Conservation (phyloP, 2,329 filamentous ascomycete genomes). For the Trichoderma lentiforme region DNA sequence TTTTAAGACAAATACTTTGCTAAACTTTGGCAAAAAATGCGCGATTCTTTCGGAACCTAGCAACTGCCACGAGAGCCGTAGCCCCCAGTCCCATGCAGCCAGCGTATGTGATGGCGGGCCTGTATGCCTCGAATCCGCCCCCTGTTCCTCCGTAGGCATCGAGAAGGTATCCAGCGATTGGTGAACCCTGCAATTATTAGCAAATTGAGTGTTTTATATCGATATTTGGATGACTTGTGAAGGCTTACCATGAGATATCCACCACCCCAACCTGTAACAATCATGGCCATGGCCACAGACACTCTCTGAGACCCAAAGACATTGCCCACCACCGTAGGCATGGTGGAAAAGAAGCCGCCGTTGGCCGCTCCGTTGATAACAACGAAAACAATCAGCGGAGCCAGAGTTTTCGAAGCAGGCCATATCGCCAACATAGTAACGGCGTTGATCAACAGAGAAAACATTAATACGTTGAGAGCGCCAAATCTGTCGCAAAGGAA, state of each 20-base stretch:
- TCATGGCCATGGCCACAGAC: constrained; percentile 56
- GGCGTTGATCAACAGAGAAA: constrained; percentile 47
- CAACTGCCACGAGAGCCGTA: constrained; percentile 38
- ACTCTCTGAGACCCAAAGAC: constrained; percentile 53
- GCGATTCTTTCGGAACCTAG: constrained; percentile 42
- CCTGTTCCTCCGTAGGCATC: constrained; percentile 49
- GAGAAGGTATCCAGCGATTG: constrained; percentile 57
- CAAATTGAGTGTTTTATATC: background rate
- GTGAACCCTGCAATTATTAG: constrained; percentile 40
- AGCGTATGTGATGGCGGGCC: constrained; percentile 58
- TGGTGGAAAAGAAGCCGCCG: constrained; percentile 58
- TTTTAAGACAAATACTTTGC: background rate
- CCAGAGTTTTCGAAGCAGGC: constrained; percentile 52
- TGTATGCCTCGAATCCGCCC: constrained; percentile 47
- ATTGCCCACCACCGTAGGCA: constrained; percentile 57
- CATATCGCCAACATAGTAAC: constrained; percentile 57
- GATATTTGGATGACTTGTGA: background rate
- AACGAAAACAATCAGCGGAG: constrained; percentile 51
- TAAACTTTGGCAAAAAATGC: constrained; percentile 31
- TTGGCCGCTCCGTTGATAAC: constrained; percentile 57
- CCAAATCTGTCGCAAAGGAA: constrained; percentile 50
- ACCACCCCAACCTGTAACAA: constrained; percentile 55
- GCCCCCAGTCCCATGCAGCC: constrained; percentile 48
- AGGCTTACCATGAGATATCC: constrained; percentile 54
- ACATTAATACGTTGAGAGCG: constrained; percentile 49